Percentiles rank a stretch among this genome's conserved stretches.
These are phyloP conservation scores for Trichoderma aggressivum DNA, from an alignment of 2,329 filamentous ascomycete species.

Conservation along the genomic window DNA sequence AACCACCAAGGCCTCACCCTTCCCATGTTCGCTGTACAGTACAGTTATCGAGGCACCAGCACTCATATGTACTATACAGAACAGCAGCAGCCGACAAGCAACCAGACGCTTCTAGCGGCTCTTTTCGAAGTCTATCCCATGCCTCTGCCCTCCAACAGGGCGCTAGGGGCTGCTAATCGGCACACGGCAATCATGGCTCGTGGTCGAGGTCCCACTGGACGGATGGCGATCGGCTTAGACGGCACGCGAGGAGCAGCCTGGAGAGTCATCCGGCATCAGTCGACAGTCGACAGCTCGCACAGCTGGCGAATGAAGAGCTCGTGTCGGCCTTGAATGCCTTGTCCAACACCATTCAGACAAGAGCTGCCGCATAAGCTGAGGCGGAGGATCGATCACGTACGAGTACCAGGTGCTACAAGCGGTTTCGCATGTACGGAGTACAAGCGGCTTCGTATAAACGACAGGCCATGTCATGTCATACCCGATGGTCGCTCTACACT, in stretches of 20 bases:
- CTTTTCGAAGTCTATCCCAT: background rate
- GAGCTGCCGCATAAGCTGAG: background rate
- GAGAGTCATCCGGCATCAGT: background rate
- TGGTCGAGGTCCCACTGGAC: background rate
- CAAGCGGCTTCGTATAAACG: background rate
- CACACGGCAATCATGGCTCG: conserved; percentile 14
- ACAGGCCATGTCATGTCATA: background rate
- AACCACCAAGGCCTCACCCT: background rate
- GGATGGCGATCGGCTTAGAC: conserved; percentile 18
- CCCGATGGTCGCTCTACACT: background rate
- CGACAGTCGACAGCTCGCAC: background rate
- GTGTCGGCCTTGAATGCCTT: background rate
- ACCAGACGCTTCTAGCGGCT: conserved; percentile 9
- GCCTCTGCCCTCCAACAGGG: background rate
- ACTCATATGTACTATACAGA: background rate
- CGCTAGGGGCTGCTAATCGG: conserved; percentile 8
- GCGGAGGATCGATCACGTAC: background rate
- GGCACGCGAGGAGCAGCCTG: conserved; percentile 3
- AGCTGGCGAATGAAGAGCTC: background rate
- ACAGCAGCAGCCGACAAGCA: background rate
- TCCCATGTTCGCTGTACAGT: too few species aligned
- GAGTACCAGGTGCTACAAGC: background rate
- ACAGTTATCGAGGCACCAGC: too few species aligned
- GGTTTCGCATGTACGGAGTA: background rate
- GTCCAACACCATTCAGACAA: background rate